Conservation (phyloP, 352 stramenopile species). For the Phytophthora pistaciae region DNA sequence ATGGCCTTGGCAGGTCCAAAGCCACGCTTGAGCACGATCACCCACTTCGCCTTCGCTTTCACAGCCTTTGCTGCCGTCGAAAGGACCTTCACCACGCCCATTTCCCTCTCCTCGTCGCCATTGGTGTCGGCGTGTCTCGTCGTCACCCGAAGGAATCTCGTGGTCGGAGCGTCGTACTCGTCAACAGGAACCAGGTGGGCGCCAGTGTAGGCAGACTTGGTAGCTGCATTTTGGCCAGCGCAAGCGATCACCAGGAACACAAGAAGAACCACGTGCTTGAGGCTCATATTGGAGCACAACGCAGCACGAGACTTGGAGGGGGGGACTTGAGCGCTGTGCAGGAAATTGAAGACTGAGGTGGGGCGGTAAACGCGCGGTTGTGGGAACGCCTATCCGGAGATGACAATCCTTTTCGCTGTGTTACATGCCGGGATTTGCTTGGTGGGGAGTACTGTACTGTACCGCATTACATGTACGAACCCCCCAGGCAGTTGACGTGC, state of each 20-base stretch:
- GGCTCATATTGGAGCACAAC: neutral
- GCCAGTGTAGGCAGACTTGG: neutral
- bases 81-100: neutral
- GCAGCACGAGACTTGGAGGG: too few species aligned
- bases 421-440: too few species aligned
- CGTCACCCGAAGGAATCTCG: neutral
- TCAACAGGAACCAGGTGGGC: neutral
- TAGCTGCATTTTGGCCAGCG: neutral
- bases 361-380: neutral
- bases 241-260: neutral
- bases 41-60: neutral
- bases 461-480: too few species aligned
- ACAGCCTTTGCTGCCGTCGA: neutral
- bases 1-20: slow-evolving; percentile 1
- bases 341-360: neutral
- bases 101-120: neutral
- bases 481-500: too few species aligned
- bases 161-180: neutral
- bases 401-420: neutral
- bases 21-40: neutral
- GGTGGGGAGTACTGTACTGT: too few species aligned
- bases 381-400: neutral
- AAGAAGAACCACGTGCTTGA: neutral
- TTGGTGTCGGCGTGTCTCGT: neutral
- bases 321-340: neutral